phyloP scores from a whole-genome alignment of 2,329 filamentous ascomycete species.

The Hymenoscyphus occultus region DNA sequence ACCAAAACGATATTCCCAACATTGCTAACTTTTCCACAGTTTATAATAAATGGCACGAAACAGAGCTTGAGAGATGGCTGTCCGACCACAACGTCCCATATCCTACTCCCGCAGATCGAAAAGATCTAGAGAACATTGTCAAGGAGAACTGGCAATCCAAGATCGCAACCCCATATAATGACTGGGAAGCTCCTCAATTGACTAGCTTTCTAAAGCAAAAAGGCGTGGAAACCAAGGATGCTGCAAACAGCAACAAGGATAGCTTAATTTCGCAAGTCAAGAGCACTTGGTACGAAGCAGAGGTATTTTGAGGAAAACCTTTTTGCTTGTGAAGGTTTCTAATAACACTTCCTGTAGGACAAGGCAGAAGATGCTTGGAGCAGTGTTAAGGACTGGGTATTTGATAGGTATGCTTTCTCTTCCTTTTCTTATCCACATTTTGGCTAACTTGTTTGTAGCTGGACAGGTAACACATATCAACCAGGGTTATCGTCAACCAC shows the following conservation, averaged over 20 bases:
- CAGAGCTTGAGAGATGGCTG: constrained; percentile 95
- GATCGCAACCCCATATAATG: constrained; percentile 70
- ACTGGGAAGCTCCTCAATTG: constrained; percentile 71
- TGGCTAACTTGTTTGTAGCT: constrained; percentile 19
- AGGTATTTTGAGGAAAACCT: constrained; percentile 35
- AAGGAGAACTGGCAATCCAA: constrained; percentile 84
- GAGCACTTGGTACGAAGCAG: constrained; percentile 72
- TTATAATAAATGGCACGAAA: constrained; percentile 99
- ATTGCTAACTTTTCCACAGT: constrained; percentile 50
- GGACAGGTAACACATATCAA: constrained; percentile 21
- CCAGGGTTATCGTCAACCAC: neutral
- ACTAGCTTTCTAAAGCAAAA: constrained; percentile 65
- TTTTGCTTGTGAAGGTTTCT: neutral
- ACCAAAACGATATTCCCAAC: constrained; percentile 25
- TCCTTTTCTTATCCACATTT: neutral
- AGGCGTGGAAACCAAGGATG: constrained; percentile 66
- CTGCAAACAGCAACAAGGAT: constrained; percentile 66
- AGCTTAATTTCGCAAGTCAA: constrained; percentile 67
- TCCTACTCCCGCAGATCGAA: constrained; percentile 85
- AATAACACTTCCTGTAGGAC: constrained; percentile 41
- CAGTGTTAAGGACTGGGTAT: constrained; percentile 83
- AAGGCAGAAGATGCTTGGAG: constrained; percentile 69
- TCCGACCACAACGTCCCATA: constrained; percentile 89
- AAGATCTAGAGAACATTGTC: constrained; percentile 89
- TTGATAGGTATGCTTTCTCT: constrained; percentile 62